A percentile compares a stretch with the other conserved stretches of the same genome.
Conservation (phyloP, 1,284 basidiomycete species). For the Rhizoctonia solani region DNA sequence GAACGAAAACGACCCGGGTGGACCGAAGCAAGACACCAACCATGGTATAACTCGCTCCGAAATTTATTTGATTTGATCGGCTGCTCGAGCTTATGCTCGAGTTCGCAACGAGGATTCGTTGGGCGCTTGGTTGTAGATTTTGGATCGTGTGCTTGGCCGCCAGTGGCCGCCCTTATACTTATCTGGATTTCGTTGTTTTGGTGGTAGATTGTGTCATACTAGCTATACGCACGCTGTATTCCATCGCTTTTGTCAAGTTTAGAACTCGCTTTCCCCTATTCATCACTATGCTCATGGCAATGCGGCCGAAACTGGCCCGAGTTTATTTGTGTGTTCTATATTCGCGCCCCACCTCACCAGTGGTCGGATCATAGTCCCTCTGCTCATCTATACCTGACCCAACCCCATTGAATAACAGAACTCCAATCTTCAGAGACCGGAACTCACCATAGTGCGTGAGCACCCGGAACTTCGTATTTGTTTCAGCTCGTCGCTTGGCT, state of each 20-base stretch:
- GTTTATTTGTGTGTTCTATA: too few relatives aligned
- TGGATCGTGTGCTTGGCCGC: conserved; percentile 35
- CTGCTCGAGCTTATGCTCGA: not conserved
- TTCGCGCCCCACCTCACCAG: too few relatives aligned
- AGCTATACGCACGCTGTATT: conserved; percentile 1
- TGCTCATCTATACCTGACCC: too few relatives aligned
- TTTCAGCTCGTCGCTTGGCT: not conserved
- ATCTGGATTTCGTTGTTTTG: conserved; percentile 35
- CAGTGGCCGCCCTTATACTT: conserved; percentile 28
- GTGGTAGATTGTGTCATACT: not conserved
- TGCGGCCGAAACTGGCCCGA: too few relatives aligned
- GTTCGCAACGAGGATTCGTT: conserved; percentile 15
- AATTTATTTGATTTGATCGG: conserved; percentile 10
- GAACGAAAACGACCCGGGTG: conserved; percentile 10
- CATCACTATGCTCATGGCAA: too few relatives aligned
- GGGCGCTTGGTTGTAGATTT: conserved; percentile 33
- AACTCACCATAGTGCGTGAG: not conserved
- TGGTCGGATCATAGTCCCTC: too few relatives aligned
- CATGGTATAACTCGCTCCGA: conserved; percentile 12
- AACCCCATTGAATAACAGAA: not conserved
- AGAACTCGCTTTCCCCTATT: too few relatives aligned
- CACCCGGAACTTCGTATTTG: not conserved
- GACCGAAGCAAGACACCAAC: conserved; percentile 22
- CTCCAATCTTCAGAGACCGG: not conserved
- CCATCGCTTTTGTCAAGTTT: not conserved